A percentile compares a stretch with the other conserved stretches of the same genome.
Evolutionary conservation across 768 basidiomycete species (phyloP).

Genomic region (Mycena leptocephala): DNA sequence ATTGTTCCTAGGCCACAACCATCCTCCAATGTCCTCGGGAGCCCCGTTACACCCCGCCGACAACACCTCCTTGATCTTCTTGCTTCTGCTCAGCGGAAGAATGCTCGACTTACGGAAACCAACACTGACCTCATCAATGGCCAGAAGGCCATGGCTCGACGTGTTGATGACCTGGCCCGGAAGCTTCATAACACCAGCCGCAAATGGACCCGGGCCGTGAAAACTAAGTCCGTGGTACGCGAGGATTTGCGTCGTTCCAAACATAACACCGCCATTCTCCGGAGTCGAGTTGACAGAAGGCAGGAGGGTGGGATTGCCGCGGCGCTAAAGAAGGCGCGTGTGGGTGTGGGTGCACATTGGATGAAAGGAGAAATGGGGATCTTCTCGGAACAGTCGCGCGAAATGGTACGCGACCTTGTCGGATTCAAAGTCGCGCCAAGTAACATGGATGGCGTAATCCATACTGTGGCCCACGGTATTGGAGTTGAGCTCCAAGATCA

Average conservation of each 20-base stretch:
- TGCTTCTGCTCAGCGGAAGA: too few species aligned
- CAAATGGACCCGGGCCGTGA: too few species aligned
- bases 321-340: neutral
- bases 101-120: too few species aligned
- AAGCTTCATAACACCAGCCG: too few species aligned
- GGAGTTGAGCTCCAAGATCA: neutral
- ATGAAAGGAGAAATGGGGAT: neutral
- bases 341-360: neutral
- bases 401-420: conserved; percentile 18
- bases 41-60: too few species aligned
- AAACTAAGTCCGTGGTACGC: too few species aligned
- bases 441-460: conserved; percentile 7
- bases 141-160: too few species aligned
- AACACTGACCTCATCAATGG: too few species aligned
- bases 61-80: too few species aligned
- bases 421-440: neutral
- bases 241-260: neutral
- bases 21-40: too few species aligned
- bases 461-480: neutral
- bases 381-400: conserved; percentile 5
- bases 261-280: neutral
- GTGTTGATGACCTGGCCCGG: too few species aligned
- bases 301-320: neutral
- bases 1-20: too few species aligned
- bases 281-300: neutral